Conservation (phyloP, 2,329 filamentous ascomycete species). For the Talaromyces piceae region DNA sequence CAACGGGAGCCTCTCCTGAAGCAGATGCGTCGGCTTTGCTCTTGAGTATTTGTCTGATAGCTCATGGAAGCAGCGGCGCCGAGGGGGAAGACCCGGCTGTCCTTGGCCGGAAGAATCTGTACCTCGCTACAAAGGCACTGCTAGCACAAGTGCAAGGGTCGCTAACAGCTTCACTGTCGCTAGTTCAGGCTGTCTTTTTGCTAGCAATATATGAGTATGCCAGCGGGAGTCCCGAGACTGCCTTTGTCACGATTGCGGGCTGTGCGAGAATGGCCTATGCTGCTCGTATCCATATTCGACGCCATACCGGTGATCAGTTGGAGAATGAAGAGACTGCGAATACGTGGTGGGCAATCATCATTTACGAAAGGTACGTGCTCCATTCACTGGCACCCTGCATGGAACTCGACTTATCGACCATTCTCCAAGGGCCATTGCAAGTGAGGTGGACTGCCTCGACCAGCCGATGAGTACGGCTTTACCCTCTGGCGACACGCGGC, state of each 20-base stretch:
- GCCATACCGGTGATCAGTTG: neutral
- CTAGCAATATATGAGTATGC: neutral
- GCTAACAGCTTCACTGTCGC: neutral
- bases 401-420: neutral
- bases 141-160: constrained; percentile 1
- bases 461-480: neutral
- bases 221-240: neutral
- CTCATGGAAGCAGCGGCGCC: neutral
- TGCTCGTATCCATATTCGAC: constrained; percentile 1
- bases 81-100: neutral
- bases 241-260: neutral
- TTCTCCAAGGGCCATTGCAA: neutral
- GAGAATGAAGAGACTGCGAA: constrained; percentile 1
- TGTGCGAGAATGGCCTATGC: constrained; percentile 3
- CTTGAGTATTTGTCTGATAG: neutral
- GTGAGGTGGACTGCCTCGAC: neutral
- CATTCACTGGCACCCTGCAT: neutral
- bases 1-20: neutral
- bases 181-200: neutral
- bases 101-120: neutral
- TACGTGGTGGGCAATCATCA: constrained; percentile 3
- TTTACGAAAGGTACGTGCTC: neutral
- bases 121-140: neutral
- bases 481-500: neutral
- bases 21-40: neutral